Percentiles rank a stretch among this genome's conserved stretches.
These are phyloP conservation scores for Oryza officinalis DNA, from an alignment of 176 grass and related monocot species.

Conservation along the genomic window DNA sequence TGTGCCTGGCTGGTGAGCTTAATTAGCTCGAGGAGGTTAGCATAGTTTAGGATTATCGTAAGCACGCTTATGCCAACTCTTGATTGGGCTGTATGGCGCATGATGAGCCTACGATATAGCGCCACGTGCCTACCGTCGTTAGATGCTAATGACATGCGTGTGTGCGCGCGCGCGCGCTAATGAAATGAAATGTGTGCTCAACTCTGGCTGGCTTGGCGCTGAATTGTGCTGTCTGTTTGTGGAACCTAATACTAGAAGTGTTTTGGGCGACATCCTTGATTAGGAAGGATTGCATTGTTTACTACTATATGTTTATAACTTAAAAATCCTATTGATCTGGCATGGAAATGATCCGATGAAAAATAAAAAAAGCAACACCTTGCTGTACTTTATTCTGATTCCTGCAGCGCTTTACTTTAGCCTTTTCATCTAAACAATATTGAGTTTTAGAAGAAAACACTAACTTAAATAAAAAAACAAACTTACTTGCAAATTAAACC, in stretches of 20 bases:
- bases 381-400: too few species aligned
- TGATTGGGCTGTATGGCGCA: slow-evolving; percentile 32
- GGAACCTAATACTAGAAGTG: neutral
- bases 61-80: slow-evolving; percentile 42
- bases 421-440: too few species aligned
- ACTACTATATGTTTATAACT: neutral
- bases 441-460: too few species aligned
- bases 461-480: neutral
- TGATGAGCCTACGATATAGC: slow-evolving; percentile 39
- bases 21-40: slow-evolving; percentile 4
- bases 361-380: too few species aligned
- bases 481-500: neutral
- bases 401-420: too few species aligned
- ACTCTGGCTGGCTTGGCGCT: neutral
- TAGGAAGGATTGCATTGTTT: neutral
- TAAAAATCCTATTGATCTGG: too few species aligned
- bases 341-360: too few species aligned
- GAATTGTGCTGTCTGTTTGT: neutral
- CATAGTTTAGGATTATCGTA: slow-evolving; percentile 42
- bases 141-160: slow-evolving; percentile 10
- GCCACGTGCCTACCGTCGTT: slow-evolving; percentile 34
- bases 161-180: neutral
- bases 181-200: neutral
- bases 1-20: slow-evolving; percentile 21
- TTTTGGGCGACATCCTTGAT: neutral